Evolutionary conservation across 2,329 filamentous ascomycete species (phyloP).

Genomic region (Rhexocercosporidium sp.): DNA sequence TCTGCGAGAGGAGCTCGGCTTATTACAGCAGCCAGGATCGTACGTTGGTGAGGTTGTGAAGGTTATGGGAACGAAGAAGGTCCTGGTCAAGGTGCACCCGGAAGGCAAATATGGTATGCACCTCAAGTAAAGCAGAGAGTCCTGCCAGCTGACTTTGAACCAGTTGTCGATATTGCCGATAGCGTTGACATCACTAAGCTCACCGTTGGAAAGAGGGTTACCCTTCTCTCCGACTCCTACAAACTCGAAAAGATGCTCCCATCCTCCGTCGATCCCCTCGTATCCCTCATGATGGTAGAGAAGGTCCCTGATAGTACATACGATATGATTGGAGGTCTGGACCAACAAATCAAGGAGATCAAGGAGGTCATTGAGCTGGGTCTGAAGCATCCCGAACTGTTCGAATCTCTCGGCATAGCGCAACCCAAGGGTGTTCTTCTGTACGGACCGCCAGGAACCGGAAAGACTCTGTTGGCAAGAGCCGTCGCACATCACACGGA

Average conservation of each 20-base stretch:
- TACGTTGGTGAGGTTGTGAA: slow-evolving; percentile 99
- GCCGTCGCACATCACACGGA: slow-evolving; percentile 98
- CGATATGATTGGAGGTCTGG: slow-evolving; percentile 99
- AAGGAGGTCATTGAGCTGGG: slow-evolving; percentile 99
- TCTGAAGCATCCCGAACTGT: slow-evolving; percentile 96
- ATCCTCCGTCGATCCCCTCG: slow-evolving; percentile 95
- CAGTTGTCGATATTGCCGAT: slow-evolving; percentile 95
- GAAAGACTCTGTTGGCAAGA: slow-evolving; percentile 93
- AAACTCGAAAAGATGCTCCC: slow-evolving; percentile 98
- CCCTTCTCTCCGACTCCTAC: slow-evolving; percentile 94
- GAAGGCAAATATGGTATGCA: slow-evolving; percentile 97
- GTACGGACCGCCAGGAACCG: slow-evolving; percentile 95
- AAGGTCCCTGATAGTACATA: slow-evolving; percentile 99
- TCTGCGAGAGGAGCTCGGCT: slow-evolving; percentile 90
- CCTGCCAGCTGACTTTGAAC: slow-evolving; percentile 27
- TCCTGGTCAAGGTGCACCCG: slow-evolving; percentile 97
- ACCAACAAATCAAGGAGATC: slow-evolving; percentile 99
- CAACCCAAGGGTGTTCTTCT: slow-evolving; percentile 97
- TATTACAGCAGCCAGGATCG: slow-evolving; percentile 95
- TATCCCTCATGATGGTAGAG: slow-evolving; percentile 99
- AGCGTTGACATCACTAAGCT: slow-evolving; percentile 94
- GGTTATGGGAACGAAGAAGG: slow-evolving; percentile 99
- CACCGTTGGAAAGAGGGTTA: slow-evolving; percentile 96
- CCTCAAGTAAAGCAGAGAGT: not conserved
- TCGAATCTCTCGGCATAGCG: slow-evolving; percentile 98